A percentile compares a stretch with the other conserved stretches of the same genome.
These are phyloP conservation scores for Lomentospora prolificans DNA, from an alignment of 2,329 filamentous ascomycete species.

Conservation along the genomic window DNA sequence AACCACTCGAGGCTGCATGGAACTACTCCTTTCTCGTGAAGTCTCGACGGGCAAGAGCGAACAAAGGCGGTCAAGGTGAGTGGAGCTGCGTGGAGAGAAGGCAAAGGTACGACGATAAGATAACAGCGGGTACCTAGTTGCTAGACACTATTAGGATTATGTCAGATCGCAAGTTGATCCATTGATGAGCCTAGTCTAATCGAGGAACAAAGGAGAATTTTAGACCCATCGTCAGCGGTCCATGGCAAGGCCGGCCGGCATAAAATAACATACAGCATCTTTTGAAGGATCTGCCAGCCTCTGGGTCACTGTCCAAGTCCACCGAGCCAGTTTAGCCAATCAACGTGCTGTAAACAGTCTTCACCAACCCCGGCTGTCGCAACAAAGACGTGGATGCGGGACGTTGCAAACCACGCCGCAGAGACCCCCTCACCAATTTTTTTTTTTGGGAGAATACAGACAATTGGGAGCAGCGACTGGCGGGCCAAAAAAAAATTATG, in stretches of 20 bases:
- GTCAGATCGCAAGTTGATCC: background rate
- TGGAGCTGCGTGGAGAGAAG: background rate
- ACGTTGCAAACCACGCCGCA: background rate
- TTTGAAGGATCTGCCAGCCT: background rate
- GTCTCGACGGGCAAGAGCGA: too few species aligned
- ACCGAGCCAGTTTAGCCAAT: background rate
- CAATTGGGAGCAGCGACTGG: background rate
- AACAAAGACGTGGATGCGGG: background rate
- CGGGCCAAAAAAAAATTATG: background rate
- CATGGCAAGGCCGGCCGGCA: background rate
- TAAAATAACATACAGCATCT: background rate
- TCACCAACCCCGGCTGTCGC: background rate
- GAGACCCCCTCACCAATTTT: slow-evolving; percentile 1
- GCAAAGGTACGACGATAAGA: background rate
- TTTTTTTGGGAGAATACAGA: background rate
- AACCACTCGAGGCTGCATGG: too few species aligned
- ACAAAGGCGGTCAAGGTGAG: background rate
- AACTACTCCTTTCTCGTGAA: too few species aligned
- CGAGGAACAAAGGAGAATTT: too few species aligned
- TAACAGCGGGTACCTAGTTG: background rate
- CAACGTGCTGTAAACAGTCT: background rate
- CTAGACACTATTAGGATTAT: background rate
- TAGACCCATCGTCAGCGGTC: too few species aligned
- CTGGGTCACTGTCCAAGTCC: background rate
- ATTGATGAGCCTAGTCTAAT: too few species aligned